Percentiles rank a stretch among this genome's conserved stretches.
These are phyloP conservation scores for Biscogniauxia mediterranea DNA, from an alignment of 2,329 filamentous ascomycete species.

Conservation along the genomic window DNA sequence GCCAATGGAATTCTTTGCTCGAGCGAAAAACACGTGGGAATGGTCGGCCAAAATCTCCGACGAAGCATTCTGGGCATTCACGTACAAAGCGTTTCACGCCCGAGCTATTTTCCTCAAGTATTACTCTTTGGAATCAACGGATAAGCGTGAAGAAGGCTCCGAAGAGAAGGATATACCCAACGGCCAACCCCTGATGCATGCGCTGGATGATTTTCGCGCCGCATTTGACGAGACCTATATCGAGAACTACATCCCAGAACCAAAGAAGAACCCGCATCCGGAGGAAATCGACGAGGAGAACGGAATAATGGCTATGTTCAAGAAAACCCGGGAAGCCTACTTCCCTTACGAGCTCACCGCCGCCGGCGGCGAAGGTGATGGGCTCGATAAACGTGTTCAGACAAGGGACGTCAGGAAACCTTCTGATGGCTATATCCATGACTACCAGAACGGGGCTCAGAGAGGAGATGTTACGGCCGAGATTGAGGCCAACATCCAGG, in stretches of 20 bases:
- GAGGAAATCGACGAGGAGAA: no score
- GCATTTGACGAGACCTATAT: background rate
- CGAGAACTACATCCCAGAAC: background rate
- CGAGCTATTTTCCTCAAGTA: background rate
- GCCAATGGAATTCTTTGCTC: background rate
- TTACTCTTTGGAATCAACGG: no score
- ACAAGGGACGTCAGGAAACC: no score
- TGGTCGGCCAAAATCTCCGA: background rate
- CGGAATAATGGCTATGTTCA: no score
- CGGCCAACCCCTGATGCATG: background rate
- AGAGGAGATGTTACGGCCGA: no score
- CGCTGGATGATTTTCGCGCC: background rate
- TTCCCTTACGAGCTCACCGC: background rate
- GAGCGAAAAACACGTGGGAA: background rate
- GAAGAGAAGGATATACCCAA: background rate
- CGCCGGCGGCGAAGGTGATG: constrained; percentile 1
- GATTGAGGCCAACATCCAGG: no score
- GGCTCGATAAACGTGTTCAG: background rate
- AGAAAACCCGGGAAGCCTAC: background rate
- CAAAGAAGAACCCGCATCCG: no score
- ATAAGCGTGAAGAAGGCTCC: no score
- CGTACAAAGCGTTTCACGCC: constrained; percentile 1
- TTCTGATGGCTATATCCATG: no score
- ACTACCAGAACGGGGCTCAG: no score
- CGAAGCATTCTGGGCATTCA: constrained; percentile 4